Percentiles rank a stretch among this genome's conserved stretches.
Conservation (phyloP, 768 basidiomycete species). For the Flagelloscypha sp. region DNA sequence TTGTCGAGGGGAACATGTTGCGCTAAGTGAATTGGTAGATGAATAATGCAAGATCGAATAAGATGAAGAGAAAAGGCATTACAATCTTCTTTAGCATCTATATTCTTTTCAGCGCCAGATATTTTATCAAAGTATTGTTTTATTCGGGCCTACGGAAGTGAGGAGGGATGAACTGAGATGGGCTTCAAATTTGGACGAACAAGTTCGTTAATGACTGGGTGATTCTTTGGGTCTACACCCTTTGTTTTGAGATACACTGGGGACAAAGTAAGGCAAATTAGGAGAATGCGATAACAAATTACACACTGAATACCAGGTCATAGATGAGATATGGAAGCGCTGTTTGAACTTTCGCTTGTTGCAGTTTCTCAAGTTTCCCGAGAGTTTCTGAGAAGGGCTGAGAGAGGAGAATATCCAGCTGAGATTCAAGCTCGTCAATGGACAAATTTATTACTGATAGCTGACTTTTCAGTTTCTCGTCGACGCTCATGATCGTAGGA, state of each 20-base stretch:
- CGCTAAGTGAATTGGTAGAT: constrained; percentile 27
- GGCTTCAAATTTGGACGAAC: constrained; percentile 23
- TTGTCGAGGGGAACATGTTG: constrained; percentile 50
- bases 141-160: constrained; percentile 51
- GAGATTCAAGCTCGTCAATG: constrained; percentile 60
- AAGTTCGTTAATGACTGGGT: constrained; percentile 69
- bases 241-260: constrained; percentile 75
- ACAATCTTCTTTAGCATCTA: no score
- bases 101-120: constrained; percentile 65
- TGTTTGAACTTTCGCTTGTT: constrained; percentile 77
- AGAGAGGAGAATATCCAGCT: constrained; percentile 58
- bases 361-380: constrained; percentile 56
- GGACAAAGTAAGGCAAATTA: neutral
- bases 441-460: constrained; percentile 45
- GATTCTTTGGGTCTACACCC: constrained; percentile 73
- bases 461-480: no score
- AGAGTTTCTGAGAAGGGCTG: constrained; percentile 62
- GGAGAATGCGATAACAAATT: neutral
- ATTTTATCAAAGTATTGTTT: constrained; percentile 81
- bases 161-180: neutral
- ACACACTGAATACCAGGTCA: constrained; percentile 78
- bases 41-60: constrained; percentile 2
- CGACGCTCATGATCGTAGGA: no score
- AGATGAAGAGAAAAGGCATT: constrained; percentile 2
- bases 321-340: constrained; percentile 76